phyloP scores from a whole-genome alignment of 352 stramenopile genomes.

The Globisporangium iwayamae region DNA sequence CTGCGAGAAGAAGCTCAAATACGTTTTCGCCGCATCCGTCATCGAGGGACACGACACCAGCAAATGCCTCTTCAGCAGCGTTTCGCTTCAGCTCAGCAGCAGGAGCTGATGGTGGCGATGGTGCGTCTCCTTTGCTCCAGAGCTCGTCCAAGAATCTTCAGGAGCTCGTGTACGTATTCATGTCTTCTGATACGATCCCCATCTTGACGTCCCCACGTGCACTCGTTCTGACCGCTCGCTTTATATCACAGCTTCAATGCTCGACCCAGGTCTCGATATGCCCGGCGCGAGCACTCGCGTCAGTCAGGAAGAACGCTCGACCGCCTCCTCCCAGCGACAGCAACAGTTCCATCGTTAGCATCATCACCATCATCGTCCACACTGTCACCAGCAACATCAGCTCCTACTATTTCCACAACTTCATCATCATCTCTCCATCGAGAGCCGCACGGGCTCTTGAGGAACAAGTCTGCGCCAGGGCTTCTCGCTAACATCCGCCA shows the following conservation, averaged over 20 bases:
- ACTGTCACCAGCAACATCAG: neutral
- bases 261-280: slow-evolving; percentile 51
- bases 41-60: neutral
- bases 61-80: neutral
- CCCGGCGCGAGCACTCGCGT: slow-evolving; percentile 35
- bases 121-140: slow-evolving; percentile 9
- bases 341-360: slow-evolving; percentile 13
- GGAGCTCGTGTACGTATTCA: slow-evolving; percentile 14
- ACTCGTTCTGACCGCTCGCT: neutral
- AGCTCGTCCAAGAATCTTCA: slow-evolving; percentile 18
- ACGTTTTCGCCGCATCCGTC: neutral
- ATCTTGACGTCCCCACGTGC: slow-evolving; percentile 6
- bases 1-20: neutral
- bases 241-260: slow-evolving; percentile 29
- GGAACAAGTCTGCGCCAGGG: slow-evolving; percentile 11
- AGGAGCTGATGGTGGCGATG: neutral
- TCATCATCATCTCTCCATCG: neutral
- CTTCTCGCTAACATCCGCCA: neutral
- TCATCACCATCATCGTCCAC: neutral
- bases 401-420: neutral
- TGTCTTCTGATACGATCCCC: neutral
- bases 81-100: neutral
- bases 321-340: slow-evolving; percentile 32
- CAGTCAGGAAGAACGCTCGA: slow-evolving; percentile 28
- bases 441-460: neutral